A percentile compares a stretch with the other conserved stretches of the same genome.
Conservation (phyloP, 176 grass and related monocot genomes). For the Oryza brachyantha region DNA sequence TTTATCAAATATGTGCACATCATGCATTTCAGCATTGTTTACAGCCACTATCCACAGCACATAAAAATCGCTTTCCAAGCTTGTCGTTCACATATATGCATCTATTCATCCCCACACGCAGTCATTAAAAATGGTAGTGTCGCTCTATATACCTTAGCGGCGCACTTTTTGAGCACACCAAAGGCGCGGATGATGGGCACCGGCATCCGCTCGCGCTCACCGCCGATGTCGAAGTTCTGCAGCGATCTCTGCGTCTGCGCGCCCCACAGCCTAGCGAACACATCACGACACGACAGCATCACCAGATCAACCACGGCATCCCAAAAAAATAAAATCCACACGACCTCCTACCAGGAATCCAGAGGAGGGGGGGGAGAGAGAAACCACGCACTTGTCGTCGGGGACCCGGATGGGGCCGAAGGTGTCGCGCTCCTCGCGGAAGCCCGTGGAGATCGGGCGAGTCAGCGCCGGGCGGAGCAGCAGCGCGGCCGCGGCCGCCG, state of each 20-base stretch:
- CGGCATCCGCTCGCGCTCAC: constrained; percentile 80
- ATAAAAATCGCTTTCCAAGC: not conserved
- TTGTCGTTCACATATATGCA: not conserved
- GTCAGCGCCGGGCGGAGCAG: constrained; percentile 47
- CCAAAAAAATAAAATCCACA: too few species aligned
- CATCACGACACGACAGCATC: not conserved
- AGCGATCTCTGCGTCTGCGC: constrained; percentile 98
- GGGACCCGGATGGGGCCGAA: constrained; percentile 86
- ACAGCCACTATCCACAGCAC: not conserved
- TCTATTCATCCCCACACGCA: not conserved
- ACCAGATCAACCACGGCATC: constrained; percentile 19
- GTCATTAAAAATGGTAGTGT: not conserved
- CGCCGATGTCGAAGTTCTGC: constrained; percentile 94
- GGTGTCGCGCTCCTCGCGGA: constrained; percentile 92
- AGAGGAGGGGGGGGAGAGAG: too few species aligned
- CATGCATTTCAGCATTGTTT: not conserved
- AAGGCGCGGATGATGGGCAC: constrained; percentile 93
- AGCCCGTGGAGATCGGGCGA: constrained; percentile 63
- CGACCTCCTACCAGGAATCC: too few species aligned
- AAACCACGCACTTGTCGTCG: constrained; percentile 61
- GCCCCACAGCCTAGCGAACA: constrained; percentile 77
- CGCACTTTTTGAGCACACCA: constrained; percentile 92
- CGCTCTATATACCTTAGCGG: constrained; percentile 70
- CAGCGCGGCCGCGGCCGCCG: not conserved
- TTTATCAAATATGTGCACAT: not conserved